These are phyloP conservation scores for Gynandropsis gynandra DNA, from an alignment of 345 rosid species.

Conservation along the genomic window DNA sequence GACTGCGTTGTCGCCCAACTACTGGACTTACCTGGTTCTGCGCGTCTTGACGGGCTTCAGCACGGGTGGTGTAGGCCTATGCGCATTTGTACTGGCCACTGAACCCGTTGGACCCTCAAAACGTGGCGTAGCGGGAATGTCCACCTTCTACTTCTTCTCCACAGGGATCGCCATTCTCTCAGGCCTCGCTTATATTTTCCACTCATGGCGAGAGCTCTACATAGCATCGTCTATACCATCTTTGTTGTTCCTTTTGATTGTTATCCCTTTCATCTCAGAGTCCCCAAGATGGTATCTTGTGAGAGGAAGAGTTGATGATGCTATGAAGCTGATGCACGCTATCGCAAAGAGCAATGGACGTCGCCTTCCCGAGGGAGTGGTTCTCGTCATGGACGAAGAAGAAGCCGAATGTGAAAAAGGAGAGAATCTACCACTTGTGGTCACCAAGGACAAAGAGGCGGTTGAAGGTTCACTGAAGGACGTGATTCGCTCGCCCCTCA, in stretches of 20 bases:
- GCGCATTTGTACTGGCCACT: conserved; percentile 78
- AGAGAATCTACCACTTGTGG: neutral
- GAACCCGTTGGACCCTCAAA: conserved; percentile 81
- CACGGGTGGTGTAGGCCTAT: conserved; percentile 85
- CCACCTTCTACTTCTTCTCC: conserved; percentile 94
- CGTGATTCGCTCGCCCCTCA: conserved; percentile 54
- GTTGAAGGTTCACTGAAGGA: conserved; percentile 56
- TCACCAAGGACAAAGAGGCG: conserved; percentile 24
- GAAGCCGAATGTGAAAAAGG: conserved; percentile 6
- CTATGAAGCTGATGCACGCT: conserved; percentile 57
- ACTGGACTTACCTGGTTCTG: conserved; percentile 52
- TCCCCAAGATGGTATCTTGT: conserved; percentile 94
- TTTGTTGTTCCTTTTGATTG: conserved; percentile 50
- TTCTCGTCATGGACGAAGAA: conserved; percentile 45
- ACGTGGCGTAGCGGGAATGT: conserved; percentile 91
- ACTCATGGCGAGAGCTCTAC: conserved; percentile 71
- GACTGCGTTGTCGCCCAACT: conserved; percentile 68
- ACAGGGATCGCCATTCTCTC: conserved; percentile 60
- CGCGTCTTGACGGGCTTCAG: conserved; percentile 81
- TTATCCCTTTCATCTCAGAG: conserved; percentile 68
- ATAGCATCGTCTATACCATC: conserved; percentile 71
- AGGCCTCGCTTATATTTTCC: conserved; percentile 57
- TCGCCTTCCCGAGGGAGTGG: conserved; percentile 52
- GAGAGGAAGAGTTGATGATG: conserved; percentile 56
- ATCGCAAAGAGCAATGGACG: conserved; percentile 58